Evolutionary conservation across 2,329 filamentous ascomycete species (phyloP).

Genomic region (Cercospora sp.): DNA sequence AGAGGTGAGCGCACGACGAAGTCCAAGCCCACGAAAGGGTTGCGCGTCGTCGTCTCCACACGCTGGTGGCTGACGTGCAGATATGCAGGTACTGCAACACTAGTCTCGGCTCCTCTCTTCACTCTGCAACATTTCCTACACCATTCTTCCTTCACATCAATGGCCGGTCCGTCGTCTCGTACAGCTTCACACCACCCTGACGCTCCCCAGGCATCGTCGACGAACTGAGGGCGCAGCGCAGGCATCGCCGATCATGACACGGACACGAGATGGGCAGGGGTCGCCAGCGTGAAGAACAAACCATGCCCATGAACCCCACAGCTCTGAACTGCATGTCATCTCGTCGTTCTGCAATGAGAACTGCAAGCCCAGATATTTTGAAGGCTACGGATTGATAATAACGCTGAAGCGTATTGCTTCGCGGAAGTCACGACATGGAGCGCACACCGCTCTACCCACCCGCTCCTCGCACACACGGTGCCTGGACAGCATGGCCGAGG

Average conservation of each 20-base stretch:
- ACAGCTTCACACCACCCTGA: not conserved
- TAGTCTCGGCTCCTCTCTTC: not conserved
- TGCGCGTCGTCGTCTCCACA: conserved; percentile 12
- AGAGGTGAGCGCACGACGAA: not conserved
- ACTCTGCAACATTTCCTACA: not conserved
- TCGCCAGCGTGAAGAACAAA: too few relatives aligned
- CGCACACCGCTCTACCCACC: not conserved
- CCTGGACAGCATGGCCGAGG: not conserved
- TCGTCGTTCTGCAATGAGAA: not conserved
- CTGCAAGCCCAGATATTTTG: not conserved
- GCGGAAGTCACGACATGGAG: not conserved
- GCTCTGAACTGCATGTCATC: not conserved
- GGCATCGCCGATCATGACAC: not conserved
- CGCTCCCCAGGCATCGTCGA: not conserved
- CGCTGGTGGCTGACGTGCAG: not conserved
- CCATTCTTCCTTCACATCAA: not conserved
- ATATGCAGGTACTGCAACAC: conserved; percentile 1
- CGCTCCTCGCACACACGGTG: not conserved
- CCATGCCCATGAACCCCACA: not conserved
- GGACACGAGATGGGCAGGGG: not conserved
- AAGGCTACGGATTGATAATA: not conserved
- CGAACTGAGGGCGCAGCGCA: not conserved
- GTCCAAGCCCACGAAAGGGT: not conserved
- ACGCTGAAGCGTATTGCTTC: not conserved
- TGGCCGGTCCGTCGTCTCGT: not conserved